Evolutionary conservation across 352 stramenopile genomes (phyloP), one percentile per base, ranked within the genome.

Genomic region (Globisporangium spinosum): DNA sequence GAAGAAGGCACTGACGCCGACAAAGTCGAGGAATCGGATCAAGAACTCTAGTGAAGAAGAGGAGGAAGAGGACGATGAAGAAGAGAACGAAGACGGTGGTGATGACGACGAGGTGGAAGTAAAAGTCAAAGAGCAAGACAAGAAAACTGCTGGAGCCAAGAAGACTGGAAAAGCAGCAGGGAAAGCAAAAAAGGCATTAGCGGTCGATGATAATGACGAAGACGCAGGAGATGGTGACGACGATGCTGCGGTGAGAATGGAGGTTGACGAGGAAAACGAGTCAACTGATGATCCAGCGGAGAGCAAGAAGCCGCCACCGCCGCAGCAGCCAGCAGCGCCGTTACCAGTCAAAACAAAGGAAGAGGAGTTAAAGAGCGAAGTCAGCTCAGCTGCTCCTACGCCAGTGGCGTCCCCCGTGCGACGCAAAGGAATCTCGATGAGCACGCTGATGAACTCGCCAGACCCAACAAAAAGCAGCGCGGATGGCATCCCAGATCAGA

Each of bases 351-450:
- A 34, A 25, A 72, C 73, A 49, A 56, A 47, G 4, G 67, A 71
- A 23, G 73, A 72, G 23, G 68, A 72, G 59, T 58, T 51, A 20
- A 67, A 62, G 15, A 79, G 68, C 55, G 69, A 77, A 23, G 35
- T 63, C 22, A 69, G 64, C 38, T 83, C 73, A 12, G 70, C 62
- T 2, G 54, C 72, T 1, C 54, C 59, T 6, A 78, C 80, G 12
- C 74, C 77, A 3, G 72, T 67, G 0, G 77, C 76, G 13, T 86
- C 80, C 5, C 77, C 79, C 63, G 69, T 73, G 20, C 77, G 79
- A 22, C 76, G 72, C 17, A 87, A 82, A 53, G 70, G 67, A 5
- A 65, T 89, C n/a, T 86, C 82, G 9, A 86, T 90, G 68, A 75
- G 87, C 47, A 78, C 80, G 32, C 65, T 89, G 17, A 79, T 89